Base-by-base conservation (phyloP, 2,329 filamentous ascomycete species). In the Apiospora pterosperma region DNA sequence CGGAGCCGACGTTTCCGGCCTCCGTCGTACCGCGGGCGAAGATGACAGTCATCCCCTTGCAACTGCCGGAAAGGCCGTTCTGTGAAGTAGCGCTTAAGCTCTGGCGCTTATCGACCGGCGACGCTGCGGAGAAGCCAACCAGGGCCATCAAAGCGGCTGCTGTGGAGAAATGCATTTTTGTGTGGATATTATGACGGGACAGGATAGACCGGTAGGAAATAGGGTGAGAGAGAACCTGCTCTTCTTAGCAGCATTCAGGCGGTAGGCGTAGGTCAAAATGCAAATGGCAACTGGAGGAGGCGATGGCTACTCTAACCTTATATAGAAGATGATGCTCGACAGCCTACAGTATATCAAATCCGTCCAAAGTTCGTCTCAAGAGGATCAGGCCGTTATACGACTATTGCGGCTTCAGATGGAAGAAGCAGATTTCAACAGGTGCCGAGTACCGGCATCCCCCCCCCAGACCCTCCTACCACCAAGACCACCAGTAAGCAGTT, bases 1-100 rank as follows among this genome's bases (percentile, higher is more conserved):
- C 66, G 28, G 70, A 71, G 25, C 85, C 85, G 61, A 87, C 81
- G 68, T 85, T 86, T 44, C 83, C 84, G 1, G 67, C 39, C 73
- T 87, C 83, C 6, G 79, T 81, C 4, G 84, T 86, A 10, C 85
- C 85, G 21, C 85, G 80, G n/a, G 85, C 85, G 68, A 84, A 87
- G 69, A 88, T 81, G 62, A 87, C 73, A 8, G 83, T 86, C 66
- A 84, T 78, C 36, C 76, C 70, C 38, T 79, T 80, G 73, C 81
- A 84, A n/a, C 16, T n/a, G 4, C 58, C 36, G n/a, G 58, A 36
- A 12, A 60, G 58, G 6, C 62, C 64, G 25, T 66, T 66, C 39
- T 66, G 64, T 1, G 62, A 59, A 3, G 39, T 36, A 25, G 62
- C 36, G 21, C 41, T 16, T 16, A 66, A 39, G 58, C 62, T 63